phyloP scores from a whole-genome alignment of 495 filamentous ascomycete species.

The Hyaloscypha variabilis region DNA sequence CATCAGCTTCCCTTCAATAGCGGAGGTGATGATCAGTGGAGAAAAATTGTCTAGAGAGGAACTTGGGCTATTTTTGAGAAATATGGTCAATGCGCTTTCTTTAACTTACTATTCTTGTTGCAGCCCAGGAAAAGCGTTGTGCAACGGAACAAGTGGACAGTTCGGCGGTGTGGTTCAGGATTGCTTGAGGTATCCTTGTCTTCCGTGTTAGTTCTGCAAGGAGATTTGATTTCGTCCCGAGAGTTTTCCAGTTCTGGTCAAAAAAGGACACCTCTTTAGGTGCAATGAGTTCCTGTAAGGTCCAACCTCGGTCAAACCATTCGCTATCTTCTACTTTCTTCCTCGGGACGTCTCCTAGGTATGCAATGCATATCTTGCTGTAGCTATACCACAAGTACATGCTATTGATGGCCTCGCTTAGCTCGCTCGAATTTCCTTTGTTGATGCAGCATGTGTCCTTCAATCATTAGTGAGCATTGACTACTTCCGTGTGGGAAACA shows the following conservation, averaged over 20 bases:
- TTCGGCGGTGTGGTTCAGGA: background rate
- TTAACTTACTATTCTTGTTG: too few relatives aligned
- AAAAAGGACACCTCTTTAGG: constrained; percentile 36
- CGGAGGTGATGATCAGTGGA: too few relatives aligned
- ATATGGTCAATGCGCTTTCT: too few relatives aligned
- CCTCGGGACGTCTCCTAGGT: constrained; percentile 6
- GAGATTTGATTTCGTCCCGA: background rate
- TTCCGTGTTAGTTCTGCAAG: background rate
- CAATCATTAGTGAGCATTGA: too few relatives aligned
- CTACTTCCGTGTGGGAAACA: too few relatives aligned
- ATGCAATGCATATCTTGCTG: constrained; percentile 11
- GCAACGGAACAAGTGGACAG: background rate
- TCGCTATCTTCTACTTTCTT: background rate
- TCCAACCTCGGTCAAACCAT: constrained; percentile 29
- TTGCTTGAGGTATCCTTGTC: background rate
- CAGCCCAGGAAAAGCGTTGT: constrained; percentile 8
- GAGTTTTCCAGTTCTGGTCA: background rate
- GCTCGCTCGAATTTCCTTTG: constrained; percentile 32
- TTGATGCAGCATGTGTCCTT: background rate
- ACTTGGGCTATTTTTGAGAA: too few relatives aligned
- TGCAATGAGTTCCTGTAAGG: constrained; percentile 37
- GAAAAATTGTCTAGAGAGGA: too few relatives aligned
- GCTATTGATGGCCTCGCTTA: constrained; percentile 40
- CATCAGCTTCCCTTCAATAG: too few relatives aligned
- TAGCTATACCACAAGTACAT: constrained; percentile 33